phyloP scores from a whole-genome alignment of 2,329 filamentous ascomycete species.

The Nothophaeocryptopus gaeumannii region DNA sequence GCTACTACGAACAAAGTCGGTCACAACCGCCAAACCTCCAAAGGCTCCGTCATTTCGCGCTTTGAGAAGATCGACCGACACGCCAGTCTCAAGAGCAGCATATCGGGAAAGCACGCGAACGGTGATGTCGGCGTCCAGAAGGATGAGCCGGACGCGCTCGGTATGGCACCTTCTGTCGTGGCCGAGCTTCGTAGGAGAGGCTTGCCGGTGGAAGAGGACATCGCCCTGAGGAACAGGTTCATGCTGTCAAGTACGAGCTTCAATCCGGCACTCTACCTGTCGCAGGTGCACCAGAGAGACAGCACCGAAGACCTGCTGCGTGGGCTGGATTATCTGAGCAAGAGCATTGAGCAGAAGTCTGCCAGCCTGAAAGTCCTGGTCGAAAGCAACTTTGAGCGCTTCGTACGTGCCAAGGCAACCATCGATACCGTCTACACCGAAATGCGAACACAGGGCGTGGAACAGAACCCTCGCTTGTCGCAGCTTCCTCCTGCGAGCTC shows the following conservation, averaged over 20 bases:
- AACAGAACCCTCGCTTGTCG: conserved; percentile 27
- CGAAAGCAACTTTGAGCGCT: conserved; percentile 96
- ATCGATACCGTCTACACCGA: conserved; percentile 99
- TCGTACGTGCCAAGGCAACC: conserved; percentile 93
- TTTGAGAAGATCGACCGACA: conserved; percentile 81
- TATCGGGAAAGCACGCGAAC: conserved; percentile 57
- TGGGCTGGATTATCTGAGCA: conserved; percentile 80
- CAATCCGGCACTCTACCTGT: conserved; percentile 85
- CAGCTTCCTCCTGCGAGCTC: conserved; percentile 15
- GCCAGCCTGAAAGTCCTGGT: conserved; percentile 94
- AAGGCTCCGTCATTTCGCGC: conserved; percentile 39
- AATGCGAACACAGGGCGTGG: conserved; percentile 73
- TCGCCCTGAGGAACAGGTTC: conserved; percentile 73
- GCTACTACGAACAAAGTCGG: neutral
- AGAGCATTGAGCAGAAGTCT: conserved; percentile 95
- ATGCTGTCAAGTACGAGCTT: conserved; percentile 94
- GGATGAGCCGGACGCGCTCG: conserved; percentile 89
- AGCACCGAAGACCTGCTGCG: conserved; percentile 77
- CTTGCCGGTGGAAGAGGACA: conserved; percentile 78
- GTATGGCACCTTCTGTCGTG: conserved; percentile 83
- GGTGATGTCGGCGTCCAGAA: conserved; percentile 72
- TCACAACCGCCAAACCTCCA: conserved; percentile 24
- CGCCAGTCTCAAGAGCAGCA: conserved; percentile 64
- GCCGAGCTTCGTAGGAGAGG: conserved; percentile 73
- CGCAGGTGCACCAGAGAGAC: conserved; percentile 82